Evolutionary conservation across 2,329 filamentous ascomycete genomes (phyloP).

Genomic region (Chaetomium globosum): DNA sequence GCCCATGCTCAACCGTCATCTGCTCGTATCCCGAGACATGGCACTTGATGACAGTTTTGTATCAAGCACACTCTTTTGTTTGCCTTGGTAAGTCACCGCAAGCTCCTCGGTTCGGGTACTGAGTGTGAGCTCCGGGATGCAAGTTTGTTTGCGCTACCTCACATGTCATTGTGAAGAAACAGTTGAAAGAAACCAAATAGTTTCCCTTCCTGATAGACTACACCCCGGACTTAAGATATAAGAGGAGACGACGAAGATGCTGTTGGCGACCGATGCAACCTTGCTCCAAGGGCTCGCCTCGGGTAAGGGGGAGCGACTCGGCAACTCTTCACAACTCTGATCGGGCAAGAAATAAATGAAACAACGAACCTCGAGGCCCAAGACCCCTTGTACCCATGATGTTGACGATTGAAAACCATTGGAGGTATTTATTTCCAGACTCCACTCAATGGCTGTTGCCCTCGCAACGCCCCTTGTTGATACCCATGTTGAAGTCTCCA

Average conservation of each 20-base stretch:
- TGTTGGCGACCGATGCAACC: not conserved
- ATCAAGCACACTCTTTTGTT: not conserved
- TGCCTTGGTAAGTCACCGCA: too few relatives aligned
- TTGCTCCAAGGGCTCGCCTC: not conserved
- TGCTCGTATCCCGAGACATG: not conserved
- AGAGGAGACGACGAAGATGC: not conserved
- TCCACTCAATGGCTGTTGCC: conserved; percentile 24
- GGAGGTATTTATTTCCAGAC: conserved; percentile 20
- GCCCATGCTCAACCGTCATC: not conserved
- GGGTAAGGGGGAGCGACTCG: not conserved
- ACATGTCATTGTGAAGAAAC: too few relatives aligned
- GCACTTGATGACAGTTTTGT: not conserved
- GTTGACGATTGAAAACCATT: conserved; percentile 30
- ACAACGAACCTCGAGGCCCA: not conserved
- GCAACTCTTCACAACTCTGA: not conserved
- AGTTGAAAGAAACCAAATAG: not conserved
- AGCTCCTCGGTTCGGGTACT: too few relatives aligned
- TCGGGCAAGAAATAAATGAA: not conserved
- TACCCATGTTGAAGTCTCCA: conserved; percentile 28
- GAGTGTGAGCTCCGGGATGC: too few relatives aligned
- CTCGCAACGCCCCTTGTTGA: conserved; percentile 26
- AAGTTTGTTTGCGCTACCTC: too few relatives aligned
- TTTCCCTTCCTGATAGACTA: not conserved
- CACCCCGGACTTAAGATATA: not conserved
- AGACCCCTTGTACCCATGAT: not conserved